Percentiles rank a stretch among this genome's conserved stretches.
Conservation (phyloP, 2,329 filamentous ascomycete species). For the Bimuria novae-zelandiae region DNA sequence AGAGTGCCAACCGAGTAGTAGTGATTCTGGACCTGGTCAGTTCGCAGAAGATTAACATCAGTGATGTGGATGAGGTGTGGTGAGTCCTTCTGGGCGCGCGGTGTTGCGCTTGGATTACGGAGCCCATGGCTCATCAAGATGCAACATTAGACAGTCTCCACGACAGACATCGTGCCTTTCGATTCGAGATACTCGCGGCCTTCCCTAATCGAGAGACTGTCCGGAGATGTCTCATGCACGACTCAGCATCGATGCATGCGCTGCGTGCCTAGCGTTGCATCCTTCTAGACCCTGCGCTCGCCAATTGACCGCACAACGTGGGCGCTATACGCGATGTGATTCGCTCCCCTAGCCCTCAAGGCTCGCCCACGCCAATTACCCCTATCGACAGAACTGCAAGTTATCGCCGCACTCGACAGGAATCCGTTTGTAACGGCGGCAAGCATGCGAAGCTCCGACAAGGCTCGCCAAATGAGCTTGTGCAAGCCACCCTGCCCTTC, state of each 20-base stretch:
- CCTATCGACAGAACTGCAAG: conserved; percentile 4
- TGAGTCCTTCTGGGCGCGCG: no score
- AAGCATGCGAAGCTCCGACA: conserved; percentile 9
- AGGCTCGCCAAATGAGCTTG: conserved; percentile 19
- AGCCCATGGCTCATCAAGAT: background rate
- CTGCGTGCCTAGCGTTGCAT: conserved; percentile 1
- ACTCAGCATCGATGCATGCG: background rate
- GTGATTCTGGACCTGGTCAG: no score
- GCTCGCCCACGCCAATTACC: conserved; percentile 1
- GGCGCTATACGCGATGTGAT: conserved; percentile 10
- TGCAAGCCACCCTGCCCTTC: conserved; percentile 10
- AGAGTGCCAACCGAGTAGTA: no score
- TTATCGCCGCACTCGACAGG: background rate
- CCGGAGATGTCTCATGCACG: background rate
- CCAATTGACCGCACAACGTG: conserved; percentile 21
- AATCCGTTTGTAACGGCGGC: conserved; percentile 1
- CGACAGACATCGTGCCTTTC: background rate
- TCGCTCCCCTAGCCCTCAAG: conserved; percentile 18
- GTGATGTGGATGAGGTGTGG: no score
- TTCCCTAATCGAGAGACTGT: background rate
- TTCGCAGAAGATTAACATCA: no score
- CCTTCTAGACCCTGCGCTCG: conserved; percentile 2
- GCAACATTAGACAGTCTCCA: background rate
- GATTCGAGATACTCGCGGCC: background rate
- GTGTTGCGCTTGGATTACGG: no score